Percentiles rank a stretch among this genome's conserved stretches.
These are phyloP conservation scores for Ogataea pignaliae DNA, from an alignment of 805 yeast genomes.

Conservation along the genomic window DNA sequence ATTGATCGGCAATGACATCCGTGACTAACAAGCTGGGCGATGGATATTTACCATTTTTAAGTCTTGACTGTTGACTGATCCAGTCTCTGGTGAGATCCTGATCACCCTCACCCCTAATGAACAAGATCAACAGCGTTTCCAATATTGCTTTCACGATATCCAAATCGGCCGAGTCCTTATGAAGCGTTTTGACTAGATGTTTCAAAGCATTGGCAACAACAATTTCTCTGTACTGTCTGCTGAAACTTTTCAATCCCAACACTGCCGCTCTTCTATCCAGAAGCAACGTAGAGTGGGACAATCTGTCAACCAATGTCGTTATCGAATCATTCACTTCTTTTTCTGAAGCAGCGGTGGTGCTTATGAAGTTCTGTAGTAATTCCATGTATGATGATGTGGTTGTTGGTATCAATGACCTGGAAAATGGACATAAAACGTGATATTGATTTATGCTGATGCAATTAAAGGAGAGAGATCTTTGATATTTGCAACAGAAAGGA, in stretches of 20 bases:
- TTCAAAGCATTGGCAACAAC: slow-evolving; percentile 85
- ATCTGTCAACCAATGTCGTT: slow-evolving; percentile 81
- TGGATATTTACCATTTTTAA: slow-evolving; percentile 74
- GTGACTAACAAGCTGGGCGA: slow-evolving; percentile 61
- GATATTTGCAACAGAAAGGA: no score
- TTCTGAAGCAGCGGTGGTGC: slow-evolving; percentile 29
- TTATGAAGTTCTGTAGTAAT: slow-evolving; percentile 30
- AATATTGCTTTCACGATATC: slow-evolving; percentile 73
- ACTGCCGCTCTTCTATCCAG: slow-evolving; percentile 91
- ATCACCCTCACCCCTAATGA: slow-evolving; percentile 58
- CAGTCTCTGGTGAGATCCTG: slow-evolving; percentile 63
- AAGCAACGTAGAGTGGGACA: slow-evolving; percentile 73
- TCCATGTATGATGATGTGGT: slow-evolving; percentile 22
- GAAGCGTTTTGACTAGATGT: slow-evolving; percentile 62
- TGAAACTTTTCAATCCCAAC: slow-evolving; percentile 80
- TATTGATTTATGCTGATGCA: not conserved
- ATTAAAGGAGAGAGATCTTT: not conserved
- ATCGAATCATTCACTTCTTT: slow-evolving; percentile 70
- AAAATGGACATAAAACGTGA: no score
- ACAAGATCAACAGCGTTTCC: slow-evolving; percentile 79
- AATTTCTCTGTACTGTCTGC: slow-evolving; percentile 82
- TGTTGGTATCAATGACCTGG: not conserved
- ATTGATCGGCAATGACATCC: slow-evolving; percentile 63
- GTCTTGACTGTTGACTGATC: slow-evolving; percentile 70
- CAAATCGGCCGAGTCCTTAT: slow-evolving; percentile 58